Evolutionary conservation across 2,329 filamentous ascomycete genomes (phyloP), one percentile per base, ranked within the genome.

Genomic region (Amphichorda felina): DNA sequence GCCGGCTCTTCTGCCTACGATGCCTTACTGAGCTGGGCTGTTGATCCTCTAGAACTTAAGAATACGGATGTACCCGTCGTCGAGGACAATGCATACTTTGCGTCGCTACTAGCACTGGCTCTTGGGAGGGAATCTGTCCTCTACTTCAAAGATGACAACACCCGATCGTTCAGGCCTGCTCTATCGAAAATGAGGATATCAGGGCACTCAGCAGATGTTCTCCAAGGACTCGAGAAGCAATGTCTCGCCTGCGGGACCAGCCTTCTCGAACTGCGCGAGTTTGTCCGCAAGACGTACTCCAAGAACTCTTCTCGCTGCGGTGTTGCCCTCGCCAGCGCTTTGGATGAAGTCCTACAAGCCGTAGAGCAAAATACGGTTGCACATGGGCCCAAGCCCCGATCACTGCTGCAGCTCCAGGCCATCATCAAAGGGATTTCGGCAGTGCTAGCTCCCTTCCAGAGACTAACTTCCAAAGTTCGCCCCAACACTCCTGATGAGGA

Each of bases 111-210:
- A 41, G 70, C 75, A 10, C 60, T 89, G 1, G 73, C 75, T 0
- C 67, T 87, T 5, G 84, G 83, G 1, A 68, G 82, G 33, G 78
- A 76, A 27, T 88, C 83, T 0, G 64, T 81, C 2, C 68, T 91
- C 24, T 91, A 85, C 51, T 50, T 56, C 0, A 85, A 74, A 65
- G 61, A 78, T 34, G 51, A 63, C 2, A 59, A 61, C 3, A 63
- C 63, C 19, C 57, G 55, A 17, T 59, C 57, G 0, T 85, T 88
- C 45, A 52, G 57, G 13, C 62, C 68, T 8, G 54, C 57, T 2
- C 45, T 70, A 1, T 46, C 61, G 1, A 52, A 57, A 6, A 60
- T 73, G 40, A 63, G 72, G 33, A 61, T 76, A 29, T 68, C 72
- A 0, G 73, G 75, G 5, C 72, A 73, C 45, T 66, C 79, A 1